Percentiles rank a stretch among this genome's conserved stretches.
These are phyloP conservation scores for Fusarium penzigii DNA, from an alignment of 2,329 filamentous ascomycete genomes.

Conservation along the genomic window DNA sequence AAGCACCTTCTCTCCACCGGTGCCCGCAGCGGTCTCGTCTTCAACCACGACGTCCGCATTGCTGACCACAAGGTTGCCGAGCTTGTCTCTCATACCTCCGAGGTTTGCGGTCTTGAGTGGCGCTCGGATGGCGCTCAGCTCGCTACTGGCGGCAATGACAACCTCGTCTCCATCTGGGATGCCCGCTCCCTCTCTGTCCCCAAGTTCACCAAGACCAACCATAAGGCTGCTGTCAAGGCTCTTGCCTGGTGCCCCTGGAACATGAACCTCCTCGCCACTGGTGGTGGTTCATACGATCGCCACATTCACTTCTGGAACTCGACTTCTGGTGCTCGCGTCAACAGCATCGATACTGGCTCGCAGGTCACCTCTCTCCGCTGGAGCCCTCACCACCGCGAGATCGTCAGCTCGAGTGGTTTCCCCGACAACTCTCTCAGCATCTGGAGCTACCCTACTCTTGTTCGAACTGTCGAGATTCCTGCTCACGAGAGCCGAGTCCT, in stretches of 20 bases:
- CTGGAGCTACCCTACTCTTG: constrained; percentile 97
- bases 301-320: constrained; percentile 99
- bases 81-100: constrained; percentile 94
- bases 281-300: constrained; percentile 92
- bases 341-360: constrained; percentile 98
- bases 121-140: constrained; percentile 94
- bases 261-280: constrained; percentile 93
- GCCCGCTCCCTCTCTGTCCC: constrained; percentile 88
- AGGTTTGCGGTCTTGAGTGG: constrained; percentile 98
- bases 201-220: constrained; percentile 99
- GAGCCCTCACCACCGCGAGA: constrained; percentile 97
- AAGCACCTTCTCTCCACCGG: constrained; percentile 97
- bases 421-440: constrained; percentile 99
- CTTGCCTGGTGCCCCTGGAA: constrained; percentile 99
- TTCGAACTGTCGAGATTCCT: constrained; percentile 96
- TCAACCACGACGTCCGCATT: constrained; percentile 97
- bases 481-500: constrained; percentile 96
- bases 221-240: constrained; percentile 97
- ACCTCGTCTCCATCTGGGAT: constrained; percentile 99
- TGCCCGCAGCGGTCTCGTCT: constrained; percentile 90
- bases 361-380: constrained; percentile 96
- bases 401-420: constrained; percentile 96
- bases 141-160: constrained; percentile 97
- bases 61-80: constrained; percentile 98
- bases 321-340: constrained; percentile 93